phyloP scores from a whole-genome alignment of 2,329 filamentous ascomycete species.

The Tothia fuscella region DNA sequence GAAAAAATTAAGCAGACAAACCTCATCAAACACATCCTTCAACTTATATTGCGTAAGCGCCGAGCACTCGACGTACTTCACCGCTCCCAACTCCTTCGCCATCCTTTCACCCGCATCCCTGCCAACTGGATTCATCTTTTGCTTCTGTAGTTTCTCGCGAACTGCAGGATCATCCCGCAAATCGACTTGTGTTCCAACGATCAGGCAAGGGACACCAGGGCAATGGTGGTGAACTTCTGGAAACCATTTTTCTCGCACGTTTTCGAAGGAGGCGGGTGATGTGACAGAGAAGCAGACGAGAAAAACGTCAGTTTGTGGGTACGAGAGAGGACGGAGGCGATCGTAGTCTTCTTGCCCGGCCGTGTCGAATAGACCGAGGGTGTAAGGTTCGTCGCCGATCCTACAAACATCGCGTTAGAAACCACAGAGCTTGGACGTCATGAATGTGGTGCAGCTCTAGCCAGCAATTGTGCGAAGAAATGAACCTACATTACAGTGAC shows the following conservation, averaged over 20 bases:
- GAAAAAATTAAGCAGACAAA: constrained; percentile 34
- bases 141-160: constrained; percentile 81
- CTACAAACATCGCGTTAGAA: constrained; percentile 36
- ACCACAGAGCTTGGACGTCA: background rate
- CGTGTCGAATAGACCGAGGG: constrained; percentile 93
- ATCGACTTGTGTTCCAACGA: constrained; percentile 96
- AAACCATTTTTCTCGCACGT: constrained; percentile 98
- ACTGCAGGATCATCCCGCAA: constrained; percentile 80
- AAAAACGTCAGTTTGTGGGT: constrained; percentile 97
- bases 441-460: no score
- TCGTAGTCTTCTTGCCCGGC: constrained; percentile 99
- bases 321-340: constrained; percentile 87
- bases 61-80: constrained; percentile 98
- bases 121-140: constrained; percentile 88
- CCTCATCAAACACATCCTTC: constrained; percentile 99
- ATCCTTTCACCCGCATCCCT: constrained; percentile 91
- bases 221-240: constrained; percentile 98
- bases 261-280: constrained; percentile 94
- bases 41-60: constrained; percentile 96
- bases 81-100: constrained; percentile 92
- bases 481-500: constrained; percentile 93
- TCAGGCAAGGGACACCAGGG: constrained; percentile 91
- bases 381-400: constrained; percentile 99
- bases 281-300: constrained; percentile 98
- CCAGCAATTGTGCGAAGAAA: background rate